A percentile compares a stretch with the other conserved stretches of the same genome.
Conservation (phyloP, 2,329 filamentous ascomycete genomes). For the Alternaria conjuncta region DNA sequence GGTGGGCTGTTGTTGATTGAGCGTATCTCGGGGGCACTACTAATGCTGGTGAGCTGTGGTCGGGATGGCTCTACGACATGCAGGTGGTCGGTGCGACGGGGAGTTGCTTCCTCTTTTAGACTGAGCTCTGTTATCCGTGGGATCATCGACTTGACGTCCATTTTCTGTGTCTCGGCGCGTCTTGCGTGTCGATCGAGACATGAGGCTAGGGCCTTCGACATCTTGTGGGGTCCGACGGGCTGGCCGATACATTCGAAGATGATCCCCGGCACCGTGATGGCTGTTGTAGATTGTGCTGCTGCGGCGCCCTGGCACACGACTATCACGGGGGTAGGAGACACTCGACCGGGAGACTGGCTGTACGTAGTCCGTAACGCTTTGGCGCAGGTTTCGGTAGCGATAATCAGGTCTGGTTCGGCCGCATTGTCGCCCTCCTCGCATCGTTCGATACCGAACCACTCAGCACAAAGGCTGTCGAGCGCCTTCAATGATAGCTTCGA, state of each 20-base stretch:
- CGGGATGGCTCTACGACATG: constrained; percentile 22
- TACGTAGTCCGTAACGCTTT: constrained; percentile 36
- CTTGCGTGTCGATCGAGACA: constrained; percentile 43
- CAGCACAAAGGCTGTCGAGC: constrained; percentile 39
- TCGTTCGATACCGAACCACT: constrained; percentile 46
- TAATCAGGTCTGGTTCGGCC: constrained; percentile 33
- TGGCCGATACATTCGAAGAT: constrained; percentile 46
- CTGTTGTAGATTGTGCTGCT: constrained; percentile 43
- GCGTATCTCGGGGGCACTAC: constrained; percentile 42
- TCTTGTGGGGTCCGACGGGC: constrained; percentile 49
- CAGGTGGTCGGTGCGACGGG: constrained; percentile 12
- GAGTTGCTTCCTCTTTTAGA: constrained; percentile 36
- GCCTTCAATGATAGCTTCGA: constrained; percentile 40
- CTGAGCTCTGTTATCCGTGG: constrained; percentile 30
- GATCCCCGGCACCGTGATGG: constrained; percentile 43
- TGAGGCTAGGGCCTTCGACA: constrained; percentile 43
- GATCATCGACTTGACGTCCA: constrained; percentile 18
- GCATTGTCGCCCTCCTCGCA: constrained; percentile 21
- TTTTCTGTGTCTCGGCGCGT: constrained; percentile 17
- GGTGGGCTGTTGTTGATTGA: constrained; percentile 22
- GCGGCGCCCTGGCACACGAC: constrained; percentile 45
- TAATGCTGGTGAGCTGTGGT: constrained; percentile 34
- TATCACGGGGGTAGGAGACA: constrained; percentile 36
- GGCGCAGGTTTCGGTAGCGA: constrained; percentile 43
- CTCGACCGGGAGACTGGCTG: constrained; percentile 24